Conservation (phyloP, 1,284 basidiomycete species). For the Irpex sp. region DNA sequence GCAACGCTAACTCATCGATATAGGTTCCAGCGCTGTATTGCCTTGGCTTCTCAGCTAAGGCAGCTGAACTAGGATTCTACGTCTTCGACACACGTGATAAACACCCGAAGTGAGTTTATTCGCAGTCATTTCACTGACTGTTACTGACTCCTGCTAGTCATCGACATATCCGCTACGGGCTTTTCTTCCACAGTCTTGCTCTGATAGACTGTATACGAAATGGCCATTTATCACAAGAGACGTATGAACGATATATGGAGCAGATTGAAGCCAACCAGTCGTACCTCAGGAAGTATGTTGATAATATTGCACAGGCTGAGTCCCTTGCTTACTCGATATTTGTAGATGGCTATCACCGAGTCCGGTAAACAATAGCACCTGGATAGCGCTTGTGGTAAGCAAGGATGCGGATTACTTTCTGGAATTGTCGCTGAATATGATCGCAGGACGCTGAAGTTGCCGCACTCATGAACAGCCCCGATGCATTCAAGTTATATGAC, state of each 20-base stretch:
- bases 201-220: slow-evolving; percentile 65
- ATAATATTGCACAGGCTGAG: not conserved
- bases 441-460: slow-evolving; percentile 73
- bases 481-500: slow-evolving; percentile 74
- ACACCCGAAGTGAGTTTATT: slow-evolving; percentile 65
- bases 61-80: slow-evolving; percentile 67
- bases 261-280: slow-evolving; percentile 69
- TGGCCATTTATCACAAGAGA: slow-evolving; percentile 45
- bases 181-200: slow-evolving; percentile 76
- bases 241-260: slow-evolving; percentile 51
- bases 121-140: not conserved
- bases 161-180: slow-evolving; percentile 69
- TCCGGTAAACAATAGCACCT: slow-evolving; percentile 72
- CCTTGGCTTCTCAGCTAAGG: slow-evolving; percentile 63
- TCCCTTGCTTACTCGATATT: slow-evolving; percentile 6
- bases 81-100: slow-evolving; percentile 63
- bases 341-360: slow-evolving; percentile 73
- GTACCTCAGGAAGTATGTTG: slow-evolving; percentile 63
- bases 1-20: not conserved
- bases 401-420: not conserved
- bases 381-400: slow-evolving; percentile 73
- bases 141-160: slow-evolving; percentile 47
- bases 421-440: slow-evolving; percentile 2
- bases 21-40: slow-evolving; percentile 71
- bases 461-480: slow-evolving; percentile 59